phyloP scores from a whole-genome alignment of 1,284 basidiomycete species.

The Termitomyces sp. region DNA sequence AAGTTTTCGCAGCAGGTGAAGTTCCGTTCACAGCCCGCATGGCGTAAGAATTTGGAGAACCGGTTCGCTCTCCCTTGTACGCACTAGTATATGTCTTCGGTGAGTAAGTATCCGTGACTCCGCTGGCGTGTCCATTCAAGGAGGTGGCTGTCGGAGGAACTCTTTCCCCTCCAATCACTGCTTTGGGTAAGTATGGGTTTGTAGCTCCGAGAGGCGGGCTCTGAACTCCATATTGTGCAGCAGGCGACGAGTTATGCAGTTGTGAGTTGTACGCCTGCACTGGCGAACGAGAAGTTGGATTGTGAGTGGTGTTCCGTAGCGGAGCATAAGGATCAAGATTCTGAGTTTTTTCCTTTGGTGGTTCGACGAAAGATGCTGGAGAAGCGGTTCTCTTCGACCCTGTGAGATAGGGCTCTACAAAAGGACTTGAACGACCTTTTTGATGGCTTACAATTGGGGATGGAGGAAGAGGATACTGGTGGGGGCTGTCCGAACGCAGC shows the following conservation, averaged over 20 bases:
- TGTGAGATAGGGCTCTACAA: constrained; percentile 1
- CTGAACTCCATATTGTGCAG: not conserved
- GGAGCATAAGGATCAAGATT: constrained; percentile 5
- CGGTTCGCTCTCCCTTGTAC: constrained; percentile 24
- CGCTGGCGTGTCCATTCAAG: constrained; percentile 10
- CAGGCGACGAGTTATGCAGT: constrained; percentile 9
- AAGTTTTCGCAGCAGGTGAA: constrained; percentile 22
- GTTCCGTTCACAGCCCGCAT: constrained; percentile 23
- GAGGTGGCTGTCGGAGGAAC: constrained; percentile 11
- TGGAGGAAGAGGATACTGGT: constrained; percentile 15
- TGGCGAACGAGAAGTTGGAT: not conserved
- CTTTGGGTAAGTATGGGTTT: constrained; percentile 14
- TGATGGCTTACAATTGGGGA: constrained; percentile 10
- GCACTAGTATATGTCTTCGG: constrained; percentile 24
- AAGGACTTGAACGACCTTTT: constrained; percentile 12
- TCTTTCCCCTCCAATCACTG: constrained; percentile 10
- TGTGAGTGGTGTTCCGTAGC: not conserved
- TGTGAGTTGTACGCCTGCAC: constrained; percentile 6
- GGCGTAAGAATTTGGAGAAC: constrained; percentile 31
- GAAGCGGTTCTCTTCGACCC: constrained; percentile 9
- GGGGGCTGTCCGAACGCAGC: constrained; percentile 12
- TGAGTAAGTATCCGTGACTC: constrained; percentile 26
- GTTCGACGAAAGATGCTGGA: constrained; percentile 6
- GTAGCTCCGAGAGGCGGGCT: constrained; percentile 3
- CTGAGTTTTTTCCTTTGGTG: constrained; percentile 1